These are phyloP conservation scores for Pyracantha coccinea DNA, from an alignment of 331 rosid species.

Conservation along the genomic window DNA sequence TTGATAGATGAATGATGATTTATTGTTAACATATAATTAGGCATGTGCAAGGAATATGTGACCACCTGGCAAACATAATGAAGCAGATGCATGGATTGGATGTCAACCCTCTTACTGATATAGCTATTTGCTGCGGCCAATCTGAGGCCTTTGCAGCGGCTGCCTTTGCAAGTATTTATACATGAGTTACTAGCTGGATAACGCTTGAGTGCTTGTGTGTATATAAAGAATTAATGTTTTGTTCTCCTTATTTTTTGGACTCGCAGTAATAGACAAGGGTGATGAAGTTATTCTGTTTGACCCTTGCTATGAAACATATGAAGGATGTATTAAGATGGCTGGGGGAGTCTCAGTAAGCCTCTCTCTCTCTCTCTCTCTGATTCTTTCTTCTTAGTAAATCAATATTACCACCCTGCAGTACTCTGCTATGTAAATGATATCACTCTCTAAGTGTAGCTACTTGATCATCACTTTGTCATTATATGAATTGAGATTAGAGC, in stretches of 20 bases:
- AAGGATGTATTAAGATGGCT: constrained; percentile 49
- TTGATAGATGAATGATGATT: too few species aligned
- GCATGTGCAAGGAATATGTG: constrained; percentile 77
- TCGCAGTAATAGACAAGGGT: constrained; percentile 60
- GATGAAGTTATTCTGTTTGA: constrained; percentile 72
- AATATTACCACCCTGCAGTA: too few species aligned
- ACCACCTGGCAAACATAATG: constrained; percentile 37
- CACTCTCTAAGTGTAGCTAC: too few species aligned
- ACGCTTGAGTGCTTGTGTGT: too few species aligned
- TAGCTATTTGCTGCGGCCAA: constrained; percentile 82
- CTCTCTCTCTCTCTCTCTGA: not conserved
- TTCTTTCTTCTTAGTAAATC: too few species aligned
- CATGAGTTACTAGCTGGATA: too few species aligned
- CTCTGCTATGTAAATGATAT: too few species aligned
- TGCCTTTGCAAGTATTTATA: constrained; percentile 46
- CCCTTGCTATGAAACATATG: constrained; percentile 64
- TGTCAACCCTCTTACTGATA: constrained; percentile 57
- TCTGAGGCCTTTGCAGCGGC: constrained; percentile 79
- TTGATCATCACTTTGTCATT: not conserved
- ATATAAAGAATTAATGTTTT: not conserved
- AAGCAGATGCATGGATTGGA: constrained; percentile 67
- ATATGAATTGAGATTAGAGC: not conserved
- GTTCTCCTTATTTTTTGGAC: constrained; percentile 11
- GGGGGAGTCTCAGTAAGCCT: constrained; percentile 76
- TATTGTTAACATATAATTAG: constrained; percentile 15